phyloP scores from a whole-genome alignment of 345 rosid genomes.

The Gossypium turneri region DNA sequence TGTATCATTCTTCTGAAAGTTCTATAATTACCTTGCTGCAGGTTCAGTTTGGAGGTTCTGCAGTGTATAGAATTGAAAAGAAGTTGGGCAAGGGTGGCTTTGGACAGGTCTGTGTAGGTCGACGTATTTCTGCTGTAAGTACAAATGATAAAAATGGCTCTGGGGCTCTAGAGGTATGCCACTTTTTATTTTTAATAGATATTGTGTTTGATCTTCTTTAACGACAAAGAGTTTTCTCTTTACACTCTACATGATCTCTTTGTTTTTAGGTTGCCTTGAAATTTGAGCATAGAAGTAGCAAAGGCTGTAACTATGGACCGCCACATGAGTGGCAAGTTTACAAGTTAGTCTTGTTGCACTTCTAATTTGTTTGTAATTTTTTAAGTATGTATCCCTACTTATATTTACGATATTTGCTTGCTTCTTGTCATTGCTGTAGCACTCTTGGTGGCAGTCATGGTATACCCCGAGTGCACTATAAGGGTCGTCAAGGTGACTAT shows the following conservation, averaged over 20 bases:
- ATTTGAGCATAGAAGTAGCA: constrained; percentile 58
- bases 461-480: constrained; percentile 68
- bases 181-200: not conserved
- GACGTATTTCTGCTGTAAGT: constrained; percentile 45
- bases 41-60: constrained; percentile 74
- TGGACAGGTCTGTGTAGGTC: constrained; percentile 86
- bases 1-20: not conserved
- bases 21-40: constrained; percentile 19
- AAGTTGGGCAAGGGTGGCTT: constrained; percentile 88
- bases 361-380: not conserved
- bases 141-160: constrained; percentile 46
- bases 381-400: not conserved
- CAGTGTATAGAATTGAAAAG: constrained; percentile 55
- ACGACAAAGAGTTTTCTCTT: not conserved
- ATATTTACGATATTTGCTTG: not conserved
- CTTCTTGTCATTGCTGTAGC: constrained; percentile 28
- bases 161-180: constrained; percentile 59
- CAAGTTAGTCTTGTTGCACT: constrained; percentile 25
- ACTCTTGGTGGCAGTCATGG: constrained; percentile 81
- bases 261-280: constrained; percentile 50
- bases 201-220: not conserved
- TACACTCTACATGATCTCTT: not conserved
- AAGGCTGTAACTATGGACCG: constrained; percentile 60
- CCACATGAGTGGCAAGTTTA: constrained; percentile 60
- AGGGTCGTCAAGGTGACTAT: constrained; percentile 73